Evolutionary conservation across 1,139 yeast species (phyloP).

Genomic region (Suhomyces anneliseae): DNA sequence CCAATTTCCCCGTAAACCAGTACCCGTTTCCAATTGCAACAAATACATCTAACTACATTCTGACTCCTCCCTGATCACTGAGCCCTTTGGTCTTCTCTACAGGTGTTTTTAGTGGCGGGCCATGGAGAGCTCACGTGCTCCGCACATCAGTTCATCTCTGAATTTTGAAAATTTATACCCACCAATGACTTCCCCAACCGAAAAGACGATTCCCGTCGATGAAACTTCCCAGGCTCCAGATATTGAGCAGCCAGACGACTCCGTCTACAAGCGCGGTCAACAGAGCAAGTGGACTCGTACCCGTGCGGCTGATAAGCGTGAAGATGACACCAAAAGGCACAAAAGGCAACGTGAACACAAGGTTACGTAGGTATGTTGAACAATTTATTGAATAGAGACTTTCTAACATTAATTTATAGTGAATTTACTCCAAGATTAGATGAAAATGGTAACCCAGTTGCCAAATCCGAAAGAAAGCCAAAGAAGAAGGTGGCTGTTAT

Average conservation of each 20-base stretch:
- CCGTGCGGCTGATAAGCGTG: constrained; percentile 34
- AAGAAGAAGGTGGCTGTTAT: constrained; percentile 86
- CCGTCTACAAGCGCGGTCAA: constrained; percentile 43
- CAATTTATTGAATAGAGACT: neutral
- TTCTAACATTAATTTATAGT: constrained; percentile 26
- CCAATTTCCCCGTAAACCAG: too few relatives aligned
- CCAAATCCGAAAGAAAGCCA: constrained; percentile 66
- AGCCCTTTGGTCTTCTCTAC: too few relatives aligned
- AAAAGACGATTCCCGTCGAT: neutral
- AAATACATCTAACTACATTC: too few relatives aligned
- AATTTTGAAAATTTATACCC: neutral
- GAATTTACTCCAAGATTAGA: constrained; percentile 50
- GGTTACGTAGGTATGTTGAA: constrained; percentile 52
- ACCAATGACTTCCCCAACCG: neutral
- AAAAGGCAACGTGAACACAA: constrained; percentile 30
- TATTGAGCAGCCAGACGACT: constrained; percentile 20
- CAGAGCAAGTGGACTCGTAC: constrained; percentile 42
- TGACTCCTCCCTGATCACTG: too few relatives aligned
- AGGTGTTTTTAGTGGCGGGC: too few relatives aligned
- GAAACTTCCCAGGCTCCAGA: neutral
- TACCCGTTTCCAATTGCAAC: too few relatives aligned
- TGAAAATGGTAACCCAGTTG: constrained; percentile 60
- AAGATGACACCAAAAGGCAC: constrained; percentile 36
- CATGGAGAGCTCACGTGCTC: too few relatives aligned
- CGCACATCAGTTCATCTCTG: neutral